Base-by-base conservation (phyloP, 495 filamentous ascomycete species). In the Aspergillus olivimuriae region DNA sequence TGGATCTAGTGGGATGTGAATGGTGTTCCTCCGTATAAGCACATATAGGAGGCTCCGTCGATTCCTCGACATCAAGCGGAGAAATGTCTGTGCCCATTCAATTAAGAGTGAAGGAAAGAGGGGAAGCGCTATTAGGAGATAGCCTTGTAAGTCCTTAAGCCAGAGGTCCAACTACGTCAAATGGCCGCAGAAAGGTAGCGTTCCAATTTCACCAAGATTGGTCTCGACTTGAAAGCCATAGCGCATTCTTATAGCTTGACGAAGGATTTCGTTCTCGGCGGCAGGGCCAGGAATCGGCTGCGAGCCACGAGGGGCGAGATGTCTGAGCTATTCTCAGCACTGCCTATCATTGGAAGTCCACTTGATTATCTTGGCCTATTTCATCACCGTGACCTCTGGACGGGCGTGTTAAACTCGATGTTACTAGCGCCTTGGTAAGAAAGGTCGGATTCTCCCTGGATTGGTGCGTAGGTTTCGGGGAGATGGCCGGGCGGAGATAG, bases 41-140 rank as follows among this genome's bases (percentile, higher is more conserved):
- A 68, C 62, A 62, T 68, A 68, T 68, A 66, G 64, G 62, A 56
- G 64, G 64, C 33, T 68, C 64, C 40, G 64, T 64, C 64, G 64
- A 66, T 58, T 68, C 64, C 57, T 68, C 64, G 64, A 68, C 64
- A 61, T 66, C 63, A 41, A 47, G 50, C 28, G 47, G 58, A 39
- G 49, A 50, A 33, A 53, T 62, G 40, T 68, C 63, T 55, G 65
- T 60, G 63, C 63, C 63, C 63, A 68, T 68, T 68, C 63, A 68
- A 68, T 54, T 51, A 47, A 50, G 35, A 55, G 50, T 51, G 39
- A 35, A 23, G 32, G 21, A 21, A 52, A 33, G 14, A 22, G 30
- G 41, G 40, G 39, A 46, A 32, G 16, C 31, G 47, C 15, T 31
- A 39, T 20, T 10, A 19, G 12, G 6, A 34, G 40, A 8, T 3